These are phyloP conservation scores for Leishmania major DNA, from an alignment of 208 protist genomes.

Conservation along the genomic window DNA sequence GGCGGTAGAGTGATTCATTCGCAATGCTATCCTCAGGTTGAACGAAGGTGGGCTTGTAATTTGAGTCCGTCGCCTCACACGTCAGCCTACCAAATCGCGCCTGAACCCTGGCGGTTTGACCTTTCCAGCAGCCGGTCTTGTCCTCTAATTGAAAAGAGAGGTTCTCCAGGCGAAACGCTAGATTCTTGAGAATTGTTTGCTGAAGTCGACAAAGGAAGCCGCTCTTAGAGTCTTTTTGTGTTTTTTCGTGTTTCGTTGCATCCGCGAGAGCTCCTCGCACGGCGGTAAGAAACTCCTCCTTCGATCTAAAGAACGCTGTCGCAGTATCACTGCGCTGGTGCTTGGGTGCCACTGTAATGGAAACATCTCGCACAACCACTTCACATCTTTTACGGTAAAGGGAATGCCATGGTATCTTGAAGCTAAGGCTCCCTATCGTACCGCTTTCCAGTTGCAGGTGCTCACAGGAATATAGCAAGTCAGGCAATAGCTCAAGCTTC, in stretches of 20 bases:
- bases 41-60: slow-evolving; percentile 34
- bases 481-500: slow-evolving; percentile 55
- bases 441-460: slow-evolving; percentile 41
- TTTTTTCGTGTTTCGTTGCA: slow-evolving; percentile 20
- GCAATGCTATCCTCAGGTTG: slow-evolving; percentile 8
- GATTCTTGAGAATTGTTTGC: slow-evolving; percentile 65
- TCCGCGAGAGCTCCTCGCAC: slow-evolving; percentile 11
- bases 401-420: slow-evolving; percentile 63
- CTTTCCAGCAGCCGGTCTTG: slow-evolving; percentile 38
- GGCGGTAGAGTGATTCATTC: slow-evolving; percentile 20
- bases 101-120: slow-evolving; percentile 15
- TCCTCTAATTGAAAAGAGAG: slow-evolving; percentile 49
- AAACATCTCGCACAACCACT: slow-evolving; percentile 49
- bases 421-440: slow-evolving; percentile 44
- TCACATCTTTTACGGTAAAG: slow-evolving; percentile 65
- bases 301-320: slow-evolving; percentile 21
- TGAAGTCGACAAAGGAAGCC: slow-evolving; percentile 59
- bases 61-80: slow-evolving; percentile 45
- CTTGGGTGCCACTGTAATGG: slow-evolving; percentile 35
- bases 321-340: slow-evolving; percentile 6
- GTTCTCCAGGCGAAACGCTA: slow-evolving; percentile 52
- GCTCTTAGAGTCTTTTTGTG: slow-evolving; percentile 21
- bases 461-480: slow-evolving; percentile 36
- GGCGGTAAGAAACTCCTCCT: slow-evolving; percentile 21
- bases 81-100: slow-evolving; percentile 27